Conservation (phyloP, 306 rosid species). For the Alnus glutinosa region DNA sequence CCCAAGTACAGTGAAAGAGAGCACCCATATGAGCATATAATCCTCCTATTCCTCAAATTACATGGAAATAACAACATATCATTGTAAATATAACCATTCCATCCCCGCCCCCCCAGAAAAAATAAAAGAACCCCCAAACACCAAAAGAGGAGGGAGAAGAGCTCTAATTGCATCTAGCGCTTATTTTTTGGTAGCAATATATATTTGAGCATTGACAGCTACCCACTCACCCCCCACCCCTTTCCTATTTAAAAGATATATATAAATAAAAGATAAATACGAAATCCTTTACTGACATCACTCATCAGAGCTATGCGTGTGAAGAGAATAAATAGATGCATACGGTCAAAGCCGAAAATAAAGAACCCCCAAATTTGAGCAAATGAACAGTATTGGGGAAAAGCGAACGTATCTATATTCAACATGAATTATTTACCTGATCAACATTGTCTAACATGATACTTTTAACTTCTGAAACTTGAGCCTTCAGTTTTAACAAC, state of each 20-base stretch:
- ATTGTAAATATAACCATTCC: background rate
- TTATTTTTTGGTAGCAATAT: background rate
- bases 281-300: background rate
- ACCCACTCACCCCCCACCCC: background rate
- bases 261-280: background rate
- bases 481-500: conserved; percentile 89
- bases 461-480: conserved; percentile 86
- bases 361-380: background rate
- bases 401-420: background rate
- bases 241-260: background rate
- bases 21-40: background rate
- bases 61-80: background rate
- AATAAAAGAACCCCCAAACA: too few species aligned
- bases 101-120: background rate
- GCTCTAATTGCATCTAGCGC: background rate
- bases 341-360: background rate
- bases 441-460: conserved; percentile 87
- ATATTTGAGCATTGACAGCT: background rate
- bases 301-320: background rate
- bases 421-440: conserved; percentile 38
- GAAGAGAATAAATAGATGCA: background rate
- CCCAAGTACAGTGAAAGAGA: conserved; percentile 1
- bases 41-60: background rate
- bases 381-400: background rate
- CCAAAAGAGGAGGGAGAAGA: too few species aligned